Percentiles rank a stretch among this genome's conserved stretches.
These are phyloP conservation scores for Pleurozium schreberi DNA, from an alignment of 225 moss, liverwort and hornwort species.

Conservation along the genomic window DNA sequence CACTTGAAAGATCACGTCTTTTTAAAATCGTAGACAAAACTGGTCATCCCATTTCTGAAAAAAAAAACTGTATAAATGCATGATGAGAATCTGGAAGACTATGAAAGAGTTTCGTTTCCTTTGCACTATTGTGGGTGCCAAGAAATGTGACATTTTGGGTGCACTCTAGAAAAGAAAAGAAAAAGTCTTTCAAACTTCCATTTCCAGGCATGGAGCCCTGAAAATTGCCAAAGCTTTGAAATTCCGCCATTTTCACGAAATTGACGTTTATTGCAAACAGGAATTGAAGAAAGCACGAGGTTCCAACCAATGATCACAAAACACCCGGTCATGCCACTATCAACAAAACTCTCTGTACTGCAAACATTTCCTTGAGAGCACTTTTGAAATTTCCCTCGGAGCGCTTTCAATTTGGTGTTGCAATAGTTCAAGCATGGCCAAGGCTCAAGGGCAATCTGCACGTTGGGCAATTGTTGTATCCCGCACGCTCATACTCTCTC, in stretches of 20 bases:
- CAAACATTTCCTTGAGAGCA: too few relatives aligned
- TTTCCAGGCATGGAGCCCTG: too few relatives aligned
- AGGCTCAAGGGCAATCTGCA: not conserved
- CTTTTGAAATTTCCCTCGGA: not conserved
- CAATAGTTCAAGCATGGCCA: not conserved
- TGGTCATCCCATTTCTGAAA: too few relatives aligned
- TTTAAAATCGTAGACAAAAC: too few relatives aligned
- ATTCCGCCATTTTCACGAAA: not conserved
- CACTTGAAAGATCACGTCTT: too few relatives aligned
- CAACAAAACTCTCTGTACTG: not conserved
- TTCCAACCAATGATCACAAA: not conserved
- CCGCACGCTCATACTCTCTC: not conserved
- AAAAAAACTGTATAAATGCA: too few relatives aligned
- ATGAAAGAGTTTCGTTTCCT: not conserved
- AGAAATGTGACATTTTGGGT: not conserved
- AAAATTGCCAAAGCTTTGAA: not conserved
- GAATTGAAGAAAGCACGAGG: not conserved
- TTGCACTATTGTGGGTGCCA: not conserved
- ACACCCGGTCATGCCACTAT: not conserved
- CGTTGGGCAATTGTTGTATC: not conserved
- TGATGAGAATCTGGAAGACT: too few relatives aligned
- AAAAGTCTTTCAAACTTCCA: not conserved
- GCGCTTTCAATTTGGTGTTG: not conserved
- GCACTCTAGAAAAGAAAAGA: not conserved
- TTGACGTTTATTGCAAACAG: not conserved